These are phyloP conservation scores for Pseudomicrostroma phylloplanum DNA, from an alignment of 1,284 basidiomycete species.

Conservation along the genomic window DNA sequence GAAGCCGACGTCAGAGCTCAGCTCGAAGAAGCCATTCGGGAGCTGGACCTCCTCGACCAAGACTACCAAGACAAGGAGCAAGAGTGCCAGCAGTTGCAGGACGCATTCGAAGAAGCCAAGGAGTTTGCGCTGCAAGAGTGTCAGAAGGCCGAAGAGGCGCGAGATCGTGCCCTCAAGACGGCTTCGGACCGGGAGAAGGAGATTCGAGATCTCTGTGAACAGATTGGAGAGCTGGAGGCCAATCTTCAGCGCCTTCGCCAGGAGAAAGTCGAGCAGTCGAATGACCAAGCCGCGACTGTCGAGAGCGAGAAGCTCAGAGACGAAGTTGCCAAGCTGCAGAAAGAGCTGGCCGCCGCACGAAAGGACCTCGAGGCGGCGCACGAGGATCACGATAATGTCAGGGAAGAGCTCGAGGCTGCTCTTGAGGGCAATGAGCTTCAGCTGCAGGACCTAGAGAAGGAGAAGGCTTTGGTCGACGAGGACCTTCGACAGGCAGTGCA, in stretches of 20 bases:
- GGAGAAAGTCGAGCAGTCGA: too few relatives aligned
- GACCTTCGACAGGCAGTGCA: not conserved
- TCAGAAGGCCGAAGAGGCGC: not conserved
- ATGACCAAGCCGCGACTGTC: too few relatives aligned
- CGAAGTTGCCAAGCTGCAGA: not conserved
- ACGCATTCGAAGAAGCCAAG: constrained; percentile 6
- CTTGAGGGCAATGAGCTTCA: not conserved
- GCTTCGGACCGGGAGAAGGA: not conserved
- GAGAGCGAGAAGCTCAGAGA: not conserved
- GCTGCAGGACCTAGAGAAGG: constrained; percentile 1
- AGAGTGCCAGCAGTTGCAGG: not conserved
- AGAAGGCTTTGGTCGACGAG: not conserved
- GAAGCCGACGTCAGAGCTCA: constrained; percentile 3
- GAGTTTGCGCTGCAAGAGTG: not conserved
- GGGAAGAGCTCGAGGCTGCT: constrained; percentile 1
- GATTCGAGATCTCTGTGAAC: not conserved
- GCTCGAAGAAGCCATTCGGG: constrained; percentile 6
- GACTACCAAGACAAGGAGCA: not conserved
- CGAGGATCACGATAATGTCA: not conserved
- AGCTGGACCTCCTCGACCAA: constrained; percentile 3
- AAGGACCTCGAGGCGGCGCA: not conserved
- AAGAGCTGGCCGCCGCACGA: not conserved
- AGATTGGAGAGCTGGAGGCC: not conserved
- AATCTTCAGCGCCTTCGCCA: not conserved
- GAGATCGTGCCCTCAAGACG: not conserved